A percentile compares a stretch with the other conserved stretches of the same genome.
phyloP scores from a whole-genome alignment of 164 flowering plant species.

The Magnolia sinica region DNA sequence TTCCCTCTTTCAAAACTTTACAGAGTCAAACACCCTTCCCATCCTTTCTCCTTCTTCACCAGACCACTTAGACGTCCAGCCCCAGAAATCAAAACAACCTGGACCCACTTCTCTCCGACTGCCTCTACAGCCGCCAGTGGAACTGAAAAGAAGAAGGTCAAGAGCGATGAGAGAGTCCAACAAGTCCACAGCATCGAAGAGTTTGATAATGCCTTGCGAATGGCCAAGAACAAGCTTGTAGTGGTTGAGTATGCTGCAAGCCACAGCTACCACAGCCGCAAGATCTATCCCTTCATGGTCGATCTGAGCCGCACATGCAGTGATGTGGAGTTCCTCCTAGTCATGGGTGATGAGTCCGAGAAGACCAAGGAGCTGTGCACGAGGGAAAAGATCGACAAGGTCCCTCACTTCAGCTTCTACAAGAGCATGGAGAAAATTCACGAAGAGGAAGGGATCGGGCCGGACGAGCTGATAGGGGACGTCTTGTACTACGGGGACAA shows the following conservation, averaged over 20 bases:
- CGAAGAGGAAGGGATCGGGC: conserved; percentile 87
- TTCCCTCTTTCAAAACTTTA: conserved; percentile 16
- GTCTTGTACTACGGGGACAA: conserved; percentile 87
- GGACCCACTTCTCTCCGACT: conserved; percentile 12
- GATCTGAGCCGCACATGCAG: conserved; percentile 72
- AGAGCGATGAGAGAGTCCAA: conserved; percentile 49
- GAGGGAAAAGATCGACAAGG: conserved; percentile 66
- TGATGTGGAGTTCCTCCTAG: conserved; percentile 81
- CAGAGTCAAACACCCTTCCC: conserved; percentile 8
- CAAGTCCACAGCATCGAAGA: conserved; percentile 62
- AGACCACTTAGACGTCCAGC: conserved; percentile 11
- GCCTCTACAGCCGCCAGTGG: conserved; percentile 30
- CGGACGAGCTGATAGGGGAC: conserved; percentile 72
- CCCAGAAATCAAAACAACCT: conserved; percentile 6
- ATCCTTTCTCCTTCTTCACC: conserved; percentile 11
- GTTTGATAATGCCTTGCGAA: conserved; percentile 61
- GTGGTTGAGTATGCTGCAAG: conserved; percentile 83
- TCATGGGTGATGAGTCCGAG: conserved; percentile 87
- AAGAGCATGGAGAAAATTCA: conserved; percentile 78
- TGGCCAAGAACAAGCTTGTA: conserved; percentile 67
- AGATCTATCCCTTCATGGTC: conserved; percentile 91
- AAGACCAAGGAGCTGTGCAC: conserved; percentile 52
- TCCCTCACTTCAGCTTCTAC: conserved; percentile 92
- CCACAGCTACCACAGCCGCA: conserved; percentile 46
- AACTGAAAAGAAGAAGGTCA: conserved; percentile 18